Percentiles rank a stretch among this genome's conserved stretches.
These are phyloP conservation scores for Closterium sp. DNA, from an alignment of 139 green algal genomes.

Conservation along the genomic window DNA sequence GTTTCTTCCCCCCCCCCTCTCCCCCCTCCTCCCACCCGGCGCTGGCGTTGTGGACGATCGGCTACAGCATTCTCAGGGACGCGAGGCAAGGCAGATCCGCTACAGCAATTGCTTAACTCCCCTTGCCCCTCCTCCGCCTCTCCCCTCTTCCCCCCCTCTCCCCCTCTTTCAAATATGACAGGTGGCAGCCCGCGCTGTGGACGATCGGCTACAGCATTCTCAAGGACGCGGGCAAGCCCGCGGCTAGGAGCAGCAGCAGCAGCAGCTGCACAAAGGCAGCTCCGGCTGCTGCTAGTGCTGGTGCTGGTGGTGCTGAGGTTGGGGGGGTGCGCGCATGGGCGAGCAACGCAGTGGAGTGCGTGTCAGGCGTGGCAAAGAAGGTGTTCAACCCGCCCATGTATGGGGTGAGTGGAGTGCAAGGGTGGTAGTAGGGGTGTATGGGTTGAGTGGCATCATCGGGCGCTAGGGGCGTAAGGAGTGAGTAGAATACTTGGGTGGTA, in stretches of 20 bases:
- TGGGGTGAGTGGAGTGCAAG: constrained; percentile 42
- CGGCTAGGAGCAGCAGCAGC: background rate
- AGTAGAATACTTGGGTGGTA: background rate
- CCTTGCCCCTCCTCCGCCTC: too few relatives aligned
- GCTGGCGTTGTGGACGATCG: too few relatives aligned
- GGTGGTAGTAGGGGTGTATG: too few relatives aligned
- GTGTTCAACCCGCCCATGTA: constrained; percentile 65
- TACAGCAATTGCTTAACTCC: too few relatives aligned
- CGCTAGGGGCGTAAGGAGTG: constrained; percentile 59
- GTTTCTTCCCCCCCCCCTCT: too few relatives aligned
- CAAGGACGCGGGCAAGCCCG: background rate
- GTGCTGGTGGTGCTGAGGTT: background rate
- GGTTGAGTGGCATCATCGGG: too few relatives aligned
- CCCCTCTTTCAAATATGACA: too few relatives aligned
- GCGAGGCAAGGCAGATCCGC: too few relatives aligned
- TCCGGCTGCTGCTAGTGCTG: background rate
- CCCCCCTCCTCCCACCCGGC: too few relatives aligned
- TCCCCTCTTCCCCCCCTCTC: too few relatives aligned
- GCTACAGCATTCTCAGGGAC: too few relatives aligned
- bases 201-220: constrained; percentile 57
- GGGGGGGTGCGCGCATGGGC: background rate
- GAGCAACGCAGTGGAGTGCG: background rate
- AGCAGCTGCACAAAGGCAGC: background rate
- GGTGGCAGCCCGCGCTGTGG: constrained; percentile 34
- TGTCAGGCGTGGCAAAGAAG: constrained; percentile 14